Evolutionary conservation across 495 filamentous ascomycete species (phyloP), one percentile per base, ranked within the genome.

Genomic region (Pseudevernia furfuracea): DNA sequence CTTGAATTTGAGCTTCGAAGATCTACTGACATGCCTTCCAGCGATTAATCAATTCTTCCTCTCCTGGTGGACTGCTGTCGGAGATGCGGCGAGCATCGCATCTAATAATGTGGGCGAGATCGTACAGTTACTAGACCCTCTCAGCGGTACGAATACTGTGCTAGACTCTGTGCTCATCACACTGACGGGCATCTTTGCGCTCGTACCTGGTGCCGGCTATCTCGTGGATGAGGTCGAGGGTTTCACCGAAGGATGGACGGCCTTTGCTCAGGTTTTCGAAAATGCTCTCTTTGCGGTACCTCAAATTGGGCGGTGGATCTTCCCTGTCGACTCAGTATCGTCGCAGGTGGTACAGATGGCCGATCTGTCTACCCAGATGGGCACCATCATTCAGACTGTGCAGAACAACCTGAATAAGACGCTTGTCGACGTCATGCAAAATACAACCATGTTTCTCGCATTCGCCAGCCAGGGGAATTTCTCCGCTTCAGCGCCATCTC

Each of bases 401-500:
- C 67, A 69, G 28, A 19, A 52, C 14, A 69, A 69, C 28, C 63
- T 69, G 12, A 69, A 69, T 30, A 63, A 56, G 38, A 69, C 67
- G 7, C 39, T 69, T 36, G 63, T 66, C 28, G 61, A 53, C 30
- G 59, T 65, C 30, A 69, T 69, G 67, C 36, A 19, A 3, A 58
- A 69, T 17, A 46, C 56, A 0, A 41, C 25, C 8, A 59, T 63
- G 36, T 69, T 66, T 39, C 55, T 69, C 9, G 63, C 56, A 11
- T 69, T 69, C n/a, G 67, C 63, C 6, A 52, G 38, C 17, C 63
- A 69, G 41, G 67, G 67, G 4, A 66, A 69, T 23, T 69, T 69
- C 56, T 66, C 67, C 7, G 43, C 53, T n/a, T 62, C 63, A 3
- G 59, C 63, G 7, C 67, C 67, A 3, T 66, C 67, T 41, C 55